Conservation (phyloP, 805 yeast species). For the Limtongozyma cylindracea region DNA sequence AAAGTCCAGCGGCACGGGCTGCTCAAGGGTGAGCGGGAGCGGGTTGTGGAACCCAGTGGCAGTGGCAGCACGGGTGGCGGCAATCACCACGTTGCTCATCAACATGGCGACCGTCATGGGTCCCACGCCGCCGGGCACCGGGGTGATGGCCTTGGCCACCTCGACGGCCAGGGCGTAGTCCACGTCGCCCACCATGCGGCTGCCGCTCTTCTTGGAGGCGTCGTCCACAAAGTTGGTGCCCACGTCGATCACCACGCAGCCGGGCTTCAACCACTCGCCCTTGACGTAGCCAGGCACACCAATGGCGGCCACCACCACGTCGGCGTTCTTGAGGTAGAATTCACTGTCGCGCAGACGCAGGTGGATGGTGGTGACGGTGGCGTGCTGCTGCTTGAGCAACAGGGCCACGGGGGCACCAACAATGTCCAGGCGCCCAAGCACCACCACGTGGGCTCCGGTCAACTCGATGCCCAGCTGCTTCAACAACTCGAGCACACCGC, state of each 20-base stretch:
- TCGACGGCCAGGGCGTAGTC: constrained; percentile 45
- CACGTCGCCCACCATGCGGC: constrained; percentile 82
- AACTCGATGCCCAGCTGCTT: constrained; percentile 40
- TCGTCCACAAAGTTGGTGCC: constrained; percentile 85
- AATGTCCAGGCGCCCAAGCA: constrained; percentile 84
- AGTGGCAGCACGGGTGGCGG: constrained; percentile 39
- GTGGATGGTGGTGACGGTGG: constrained; percentile 77
- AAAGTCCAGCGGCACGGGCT: constrained; percentile 78
- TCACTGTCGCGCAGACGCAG: constrained; percentile 43
- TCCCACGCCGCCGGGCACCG: constrained; percentile 98
- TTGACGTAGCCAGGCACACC: constrained; percentile 70
- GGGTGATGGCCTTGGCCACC: constrained; percentile 55
- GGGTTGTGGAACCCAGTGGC: too few relatives aligned
- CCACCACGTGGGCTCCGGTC: constrained; percentile 72
- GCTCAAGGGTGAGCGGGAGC: constrained; percentile 18
- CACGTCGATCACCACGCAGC: constrained; percentile 75
- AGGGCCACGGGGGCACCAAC: constrained; percentile 90
- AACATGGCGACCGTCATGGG: constrained; percentile 99
- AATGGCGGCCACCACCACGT: constrained; percentile 77
- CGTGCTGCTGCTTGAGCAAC: constrained; percentile 51
- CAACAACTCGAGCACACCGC: constrained; percentile 68
- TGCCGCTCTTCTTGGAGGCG: constrained; percentile 47
- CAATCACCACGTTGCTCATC: constrained; percentile 53
- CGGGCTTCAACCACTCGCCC: constrained; percentile 73
- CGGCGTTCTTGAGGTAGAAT: constrained; percentile 35